Percentiles rank a stretch among this genome's conserved stretches.
Evolutionary conservation across 371 early-diverging fungal species (phyloP).

Genomic region (Mortierella sp.): DNA sequence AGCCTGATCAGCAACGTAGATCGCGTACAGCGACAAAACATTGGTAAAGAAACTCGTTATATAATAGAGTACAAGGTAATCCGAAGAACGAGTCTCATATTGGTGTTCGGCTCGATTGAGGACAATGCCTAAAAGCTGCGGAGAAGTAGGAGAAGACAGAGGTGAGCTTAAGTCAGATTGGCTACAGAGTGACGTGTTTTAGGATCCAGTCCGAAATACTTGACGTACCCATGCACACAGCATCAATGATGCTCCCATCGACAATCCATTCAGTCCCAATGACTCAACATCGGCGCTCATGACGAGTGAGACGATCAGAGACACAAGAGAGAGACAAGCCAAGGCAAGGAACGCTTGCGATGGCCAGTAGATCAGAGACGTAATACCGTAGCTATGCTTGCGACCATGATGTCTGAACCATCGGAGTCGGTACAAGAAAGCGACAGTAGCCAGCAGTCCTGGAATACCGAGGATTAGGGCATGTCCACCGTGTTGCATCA

Average conservation of each 20-base stretch:
- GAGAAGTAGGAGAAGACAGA: background rate
- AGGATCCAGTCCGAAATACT: background rate
- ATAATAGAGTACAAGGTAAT: constrained; percentile 22
- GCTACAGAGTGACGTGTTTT: background rate
- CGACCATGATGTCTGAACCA: constrained; percentile 6
- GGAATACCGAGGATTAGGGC: constrained; percentile 26
- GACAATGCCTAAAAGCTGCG: constrained; percentile 13
- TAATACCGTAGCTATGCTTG: constrained; percentile 32
- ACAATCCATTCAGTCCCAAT: background rate
- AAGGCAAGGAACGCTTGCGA: constrained; percentile 22
- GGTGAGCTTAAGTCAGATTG: background rate
- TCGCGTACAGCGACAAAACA: constrained; percentile 19
- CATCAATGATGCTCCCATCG: background rate
- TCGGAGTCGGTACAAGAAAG: constrained; percentile 18
- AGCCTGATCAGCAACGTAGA: constrained; percentile 5
- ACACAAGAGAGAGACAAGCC: constrained; percentile 12
- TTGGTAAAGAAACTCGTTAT: background rate
- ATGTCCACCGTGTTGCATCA: constrained; percentile 33
- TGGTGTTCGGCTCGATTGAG: constrained; percentile 33
- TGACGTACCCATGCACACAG: background rate
- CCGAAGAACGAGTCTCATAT: constrained; percentile 37
- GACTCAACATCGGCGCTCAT: background rate
- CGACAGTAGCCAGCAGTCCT: constrained; percentile 13
- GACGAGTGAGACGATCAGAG: background rate
- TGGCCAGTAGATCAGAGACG: constrained; percentile 41